A percentile compares a stretch with the other conserved stretches of the same genome.
phyloP scores from a whole-genome alignment of 208 protist genomes.

The Acanthamoeba sp. region DNA sequence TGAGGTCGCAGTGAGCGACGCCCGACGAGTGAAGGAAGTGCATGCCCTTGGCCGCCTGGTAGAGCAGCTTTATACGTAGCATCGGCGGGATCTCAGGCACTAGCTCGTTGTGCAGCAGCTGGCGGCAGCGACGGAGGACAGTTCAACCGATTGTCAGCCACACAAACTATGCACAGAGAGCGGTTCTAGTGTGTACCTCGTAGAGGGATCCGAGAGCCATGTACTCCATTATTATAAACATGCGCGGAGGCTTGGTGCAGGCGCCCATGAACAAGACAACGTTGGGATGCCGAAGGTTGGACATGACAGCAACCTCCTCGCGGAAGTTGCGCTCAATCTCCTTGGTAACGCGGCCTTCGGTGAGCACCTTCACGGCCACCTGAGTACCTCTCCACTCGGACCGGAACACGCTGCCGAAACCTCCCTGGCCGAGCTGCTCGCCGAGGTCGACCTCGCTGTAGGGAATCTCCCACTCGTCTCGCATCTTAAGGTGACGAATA shows the following conservation, averaged over 20 bases:
- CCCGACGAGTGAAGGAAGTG: constrained; percentile 37
- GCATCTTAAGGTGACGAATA: neutral
- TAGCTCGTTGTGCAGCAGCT: constrained; percentile 64
- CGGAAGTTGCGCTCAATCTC: neutral
- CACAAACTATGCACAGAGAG: neutral
- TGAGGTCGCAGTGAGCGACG: neutral
- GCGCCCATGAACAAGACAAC: constrained; percentile 84
- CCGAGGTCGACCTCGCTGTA: neutral
- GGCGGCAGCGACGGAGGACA: too few relatives aligned
- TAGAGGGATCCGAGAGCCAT: constrained; percentile 33
- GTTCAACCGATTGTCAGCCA: too few relatives aligned
- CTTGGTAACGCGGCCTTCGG: neutral
- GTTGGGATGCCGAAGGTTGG: constrained; percentile 82
- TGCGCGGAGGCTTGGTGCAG: neutral
- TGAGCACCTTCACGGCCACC: constrained; percentile 36
- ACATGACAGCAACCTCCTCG: constrained; percentile 78
- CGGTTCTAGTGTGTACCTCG: too few relatives aligned
- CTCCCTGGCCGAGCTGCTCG: constrained; percentile 6
- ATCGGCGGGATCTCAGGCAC: neutral
- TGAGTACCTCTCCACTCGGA: constrained; percentile 38
- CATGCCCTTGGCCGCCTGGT: neutral
- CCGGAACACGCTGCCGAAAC: neutral
- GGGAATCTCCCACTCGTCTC: neutral
- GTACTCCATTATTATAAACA: constrained; percentile 63
- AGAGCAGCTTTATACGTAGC: neutral